These are phyloP conservation scores for Melanomma pulvis-pyrius DNA, from an alignment of 495 filamentous ascomycete species.

Conservation along the genomic window DNA sequence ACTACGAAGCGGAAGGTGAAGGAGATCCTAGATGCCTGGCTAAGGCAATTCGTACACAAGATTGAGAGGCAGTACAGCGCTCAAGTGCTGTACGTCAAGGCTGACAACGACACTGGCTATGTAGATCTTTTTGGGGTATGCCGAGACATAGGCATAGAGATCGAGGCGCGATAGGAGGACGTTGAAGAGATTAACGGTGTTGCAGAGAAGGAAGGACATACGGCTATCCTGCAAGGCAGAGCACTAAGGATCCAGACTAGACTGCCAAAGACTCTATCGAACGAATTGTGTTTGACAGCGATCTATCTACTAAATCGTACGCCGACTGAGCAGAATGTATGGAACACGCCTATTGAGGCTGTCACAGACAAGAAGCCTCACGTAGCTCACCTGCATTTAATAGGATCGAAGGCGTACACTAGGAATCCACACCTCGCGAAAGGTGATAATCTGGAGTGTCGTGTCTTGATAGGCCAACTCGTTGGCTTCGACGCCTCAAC, in stretches of 20 bases:
- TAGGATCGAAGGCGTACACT: constrained; percentile 17
- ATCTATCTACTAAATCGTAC: constrained; percentile 32
- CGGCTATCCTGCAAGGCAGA: constrained; percentile 8
- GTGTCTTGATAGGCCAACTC: constrained; percentile 23
- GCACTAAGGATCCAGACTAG: constrained; percentile 14
- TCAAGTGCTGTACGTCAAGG: neutral
- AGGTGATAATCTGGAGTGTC: constrained; percentile 17
- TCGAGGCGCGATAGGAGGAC: neutral
- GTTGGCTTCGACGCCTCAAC: constrained; percentile 29
- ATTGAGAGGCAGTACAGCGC: neutral
- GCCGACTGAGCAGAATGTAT: constrained; percentile 13
- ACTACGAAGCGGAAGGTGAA: neutral
- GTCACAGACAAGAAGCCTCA: neutral
- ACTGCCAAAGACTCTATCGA: constrained; percentile 18
- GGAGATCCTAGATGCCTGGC: constrained; percentile 5
- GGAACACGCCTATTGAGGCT: constrained; percentile 27
- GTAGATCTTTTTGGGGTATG: neutral
- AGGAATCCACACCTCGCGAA: neutral
- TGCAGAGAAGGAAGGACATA: neutral
- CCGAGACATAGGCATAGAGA: constrained; percentile 1
- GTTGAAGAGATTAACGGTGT: constrained; percentile 10
- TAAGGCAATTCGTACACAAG: neutral
- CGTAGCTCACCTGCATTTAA: constrained; percentile 9
- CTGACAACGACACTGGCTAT: neutral
- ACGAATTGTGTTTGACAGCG: constrained; percentile 6